Evolutionary conservation across 768 basidiomycete species (phyloP).

Genomic region (Leccinum variicolor): DNA sequence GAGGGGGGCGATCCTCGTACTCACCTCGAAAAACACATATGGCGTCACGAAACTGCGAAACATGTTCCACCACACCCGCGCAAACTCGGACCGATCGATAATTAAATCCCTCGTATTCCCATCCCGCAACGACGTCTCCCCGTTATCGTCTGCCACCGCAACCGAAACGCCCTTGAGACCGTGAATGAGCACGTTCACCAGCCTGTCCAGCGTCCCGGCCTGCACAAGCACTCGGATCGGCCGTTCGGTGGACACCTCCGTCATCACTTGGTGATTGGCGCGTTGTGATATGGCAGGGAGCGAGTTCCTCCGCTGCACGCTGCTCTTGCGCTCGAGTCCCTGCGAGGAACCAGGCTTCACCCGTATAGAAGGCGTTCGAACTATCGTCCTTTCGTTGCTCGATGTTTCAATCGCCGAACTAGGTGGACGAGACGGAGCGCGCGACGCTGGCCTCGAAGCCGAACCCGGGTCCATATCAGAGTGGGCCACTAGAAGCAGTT

Average conservation of each 20-base stretch:
- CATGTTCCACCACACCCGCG: constrained; percentile 77
- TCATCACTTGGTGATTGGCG: constrained; percentile 51
- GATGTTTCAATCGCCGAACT: constrained; percentile 53
- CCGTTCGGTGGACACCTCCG: constrained; percentile 65
- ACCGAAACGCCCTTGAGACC: constrained; percentile 76
- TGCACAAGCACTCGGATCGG: constrained; percentile 75
- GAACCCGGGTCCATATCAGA: constrained; percentile 42
- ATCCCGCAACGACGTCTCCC: constrained; percentile 75
- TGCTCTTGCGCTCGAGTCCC: constrained; percentile 72
- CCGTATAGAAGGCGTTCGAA: constrained; percentile 71
- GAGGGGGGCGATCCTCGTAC: constrained; percentile 10
- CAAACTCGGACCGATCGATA: constrained; percentile 72
- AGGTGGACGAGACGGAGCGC: constrained; percentile 65
- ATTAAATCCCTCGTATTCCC: constrained; percentile 69
- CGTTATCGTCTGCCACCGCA: constrained; percentile 82
- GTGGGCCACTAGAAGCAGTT: constrained; percentile 68
- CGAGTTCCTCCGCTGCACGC: constrained; percentile 70
- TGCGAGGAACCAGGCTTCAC: constrained; percentile 70
- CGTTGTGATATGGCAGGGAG: constrained; percentile 72
- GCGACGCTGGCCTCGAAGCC: constrained; percentile 55
- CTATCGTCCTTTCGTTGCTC: constrained; percentile 38
- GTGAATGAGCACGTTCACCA: constrained; percentile 74
- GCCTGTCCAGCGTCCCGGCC: constrained; percentile 70
- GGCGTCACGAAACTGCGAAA: constrained; percentile 83
- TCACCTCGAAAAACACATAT: constrained; percentile 79